phyloP scores from a whole-genome alignment of 2,329 filamentous ascomycete species.

The Fusarium anguioides region DNA sequence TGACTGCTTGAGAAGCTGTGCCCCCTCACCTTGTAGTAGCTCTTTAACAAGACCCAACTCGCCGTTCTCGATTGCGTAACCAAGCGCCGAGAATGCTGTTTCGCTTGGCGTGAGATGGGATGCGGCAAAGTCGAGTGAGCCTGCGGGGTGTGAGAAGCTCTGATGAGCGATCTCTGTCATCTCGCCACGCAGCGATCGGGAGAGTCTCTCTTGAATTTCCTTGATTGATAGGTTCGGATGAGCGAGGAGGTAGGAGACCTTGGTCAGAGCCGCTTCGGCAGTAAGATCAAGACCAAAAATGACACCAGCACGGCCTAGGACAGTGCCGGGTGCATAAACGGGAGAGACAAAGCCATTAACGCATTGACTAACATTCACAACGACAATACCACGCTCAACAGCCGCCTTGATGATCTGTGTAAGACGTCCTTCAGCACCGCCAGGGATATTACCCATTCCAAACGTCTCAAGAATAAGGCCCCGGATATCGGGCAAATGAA shows the following conservation, averaged over 20 bases:
- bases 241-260: constrained; percentile 86
- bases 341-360: constrained; percentile 80
- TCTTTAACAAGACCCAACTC: constrained; percentile 73
- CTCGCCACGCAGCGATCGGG: constrained; percentile 81
- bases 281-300: constrained; percentile 92
- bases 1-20: constrained; percentile 75
- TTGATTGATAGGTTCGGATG: constrained; percentile 69
- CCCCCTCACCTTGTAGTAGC: constrained; percentile 73
- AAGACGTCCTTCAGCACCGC: constrained; percentile 81
- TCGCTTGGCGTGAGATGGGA: constrained; percentile 60
- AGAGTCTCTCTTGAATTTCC: constrained; percentile 78
- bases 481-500: constrained; percentile 78
- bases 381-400: constrained; percentile 81
- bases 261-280: constrained; percentile 89
- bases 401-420: constrained; percentile 81
- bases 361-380: constrained; percentile 94
- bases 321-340: constrained; percentile 81
- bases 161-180: constrained; percentile 80
- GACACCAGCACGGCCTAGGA: constrained; percentile 83
- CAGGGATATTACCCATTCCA: constrained; percentile 90
- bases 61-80: constrained; percentile 81
- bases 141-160: constrained; percentile 79
- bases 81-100: constrained; percentile 79
- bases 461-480: constrained; percentile 92
- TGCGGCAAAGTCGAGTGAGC: constrained; percentile 57